phyloP scores from a whole-genome alignment of 148 eudicot genomes.

The Selenicereus undatus region DNA sequence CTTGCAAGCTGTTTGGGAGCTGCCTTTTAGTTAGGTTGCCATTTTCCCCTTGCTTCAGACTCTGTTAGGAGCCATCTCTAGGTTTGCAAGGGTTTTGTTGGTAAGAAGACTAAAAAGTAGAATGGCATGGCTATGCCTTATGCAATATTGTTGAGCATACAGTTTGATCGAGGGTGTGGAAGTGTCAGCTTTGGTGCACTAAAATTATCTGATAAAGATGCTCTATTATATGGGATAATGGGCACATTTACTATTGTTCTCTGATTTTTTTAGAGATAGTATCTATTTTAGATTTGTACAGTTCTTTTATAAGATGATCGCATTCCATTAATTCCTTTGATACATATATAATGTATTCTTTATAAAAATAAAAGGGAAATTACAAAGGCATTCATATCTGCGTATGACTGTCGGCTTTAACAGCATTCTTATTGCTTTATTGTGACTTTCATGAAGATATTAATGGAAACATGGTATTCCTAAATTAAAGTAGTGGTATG shows the following conservation, averaged over 20 bases:
- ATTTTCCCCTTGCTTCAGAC: neutral
- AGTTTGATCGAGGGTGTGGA: neutral
- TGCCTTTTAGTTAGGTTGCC: neutral
- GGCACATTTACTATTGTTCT: neutral
- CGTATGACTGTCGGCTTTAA: neutral
- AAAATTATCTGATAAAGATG: neutral
- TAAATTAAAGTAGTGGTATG: neutral
- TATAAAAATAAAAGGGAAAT: neutral
- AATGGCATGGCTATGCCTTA: neutral
- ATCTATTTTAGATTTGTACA: neutral
- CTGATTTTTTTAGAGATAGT: no score
- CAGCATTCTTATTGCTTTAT: neutral
- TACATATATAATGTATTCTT: neutral
- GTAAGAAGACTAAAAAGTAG: no score
- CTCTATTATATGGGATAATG: neutral
- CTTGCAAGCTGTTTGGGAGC: neutral
- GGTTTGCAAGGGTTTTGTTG: neutral
- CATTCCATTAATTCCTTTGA: neutral
- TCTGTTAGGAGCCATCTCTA: neutral
- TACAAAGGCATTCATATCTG: neutral
- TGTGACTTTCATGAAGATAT: neutral
- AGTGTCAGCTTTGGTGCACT: neutral
- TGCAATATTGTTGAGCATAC: no score
- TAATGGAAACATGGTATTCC: neutral
- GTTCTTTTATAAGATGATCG: no score